These are phyloP conservation scores for Clarkia xantiana DNA, from an alignment of 345 rosid genomes.

Conservation along the genomic window DNA sequence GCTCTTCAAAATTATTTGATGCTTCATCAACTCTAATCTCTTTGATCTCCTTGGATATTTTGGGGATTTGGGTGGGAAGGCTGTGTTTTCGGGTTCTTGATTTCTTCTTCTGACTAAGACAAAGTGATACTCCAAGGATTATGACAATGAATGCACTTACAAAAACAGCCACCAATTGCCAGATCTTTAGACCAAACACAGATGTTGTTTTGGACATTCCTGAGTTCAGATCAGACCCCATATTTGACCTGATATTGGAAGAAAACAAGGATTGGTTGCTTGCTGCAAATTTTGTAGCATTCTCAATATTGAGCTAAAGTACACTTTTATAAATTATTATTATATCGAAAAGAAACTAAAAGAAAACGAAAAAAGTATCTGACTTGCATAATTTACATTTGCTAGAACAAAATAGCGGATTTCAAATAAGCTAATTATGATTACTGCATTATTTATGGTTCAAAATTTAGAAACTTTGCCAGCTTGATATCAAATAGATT, in stretches of 20 bases:
- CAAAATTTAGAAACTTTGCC: no score
- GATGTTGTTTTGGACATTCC: conserved; percentile 11
- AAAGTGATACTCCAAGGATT: conserved; percentile 8
- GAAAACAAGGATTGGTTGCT: background rate
- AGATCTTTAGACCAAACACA: conserved; percentile 9
- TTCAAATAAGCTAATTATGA: no score
- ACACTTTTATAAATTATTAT: background rate
- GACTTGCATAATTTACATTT: no score
- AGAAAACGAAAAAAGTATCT: no score
- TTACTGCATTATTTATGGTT: no score
- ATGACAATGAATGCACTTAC: conserved; percentile 8
- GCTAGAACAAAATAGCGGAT: no score
- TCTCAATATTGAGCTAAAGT: background rate
- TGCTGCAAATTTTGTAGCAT: no score
- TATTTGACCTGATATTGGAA: background rate
- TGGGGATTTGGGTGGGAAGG: conserved; percentile 10
- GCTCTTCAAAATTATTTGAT: background rate
- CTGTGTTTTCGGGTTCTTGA: conserved; percentile 4
- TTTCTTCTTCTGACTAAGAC: conserved; percentile 8
- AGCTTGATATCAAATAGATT: no score
- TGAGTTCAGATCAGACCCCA: conserved; percentile 12
- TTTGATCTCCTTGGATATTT: conserved; percentile 11
- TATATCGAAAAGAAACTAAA: no score
- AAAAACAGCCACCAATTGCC: conserved; percentile 9
- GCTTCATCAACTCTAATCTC: conserved; percentile 12